Conservation (phyloP, 352 stramenopile species). For the Globisporangium recalcitrans region DNA sequence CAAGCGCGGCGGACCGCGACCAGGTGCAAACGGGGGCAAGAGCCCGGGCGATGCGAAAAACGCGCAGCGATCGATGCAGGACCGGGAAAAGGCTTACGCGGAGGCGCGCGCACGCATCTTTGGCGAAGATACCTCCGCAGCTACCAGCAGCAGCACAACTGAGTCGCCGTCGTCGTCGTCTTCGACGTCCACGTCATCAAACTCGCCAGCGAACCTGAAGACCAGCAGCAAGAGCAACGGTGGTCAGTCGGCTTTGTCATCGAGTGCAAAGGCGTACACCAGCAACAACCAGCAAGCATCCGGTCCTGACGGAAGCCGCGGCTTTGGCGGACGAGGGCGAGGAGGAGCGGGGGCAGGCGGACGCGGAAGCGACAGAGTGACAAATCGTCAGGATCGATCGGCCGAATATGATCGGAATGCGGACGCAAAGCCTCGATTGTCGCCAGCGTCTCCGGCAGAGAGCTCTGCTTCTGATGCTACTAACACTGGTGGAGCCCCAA, state of each 20-base stretch:
- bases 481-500: not conserved
- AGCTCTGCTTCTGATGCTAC: not conserved
- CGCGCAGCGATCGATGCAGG: slow-evolving; percentile 73
- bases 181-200: slow-evolving; percentile 17
- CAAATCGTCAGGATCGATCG: not conserved
- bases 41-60: slow-evolving; percentile 33
- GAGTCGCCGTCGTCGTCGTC: slow-evolving; percentile 23
- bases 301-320: slow-evolving; percentile 51
- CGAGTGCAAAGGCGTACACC: slow-evolving; percentile 12
- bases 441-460: not conserved
- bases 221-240: not conserved
- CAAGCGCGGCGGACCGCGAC: slow-evolving; percentile 39
- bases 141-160: slow-evolving; percentile 18
- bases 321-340: slow-evolving; percentile 25
- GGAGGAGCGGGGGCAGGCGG: not conserved
- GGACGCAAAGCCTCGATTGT: not conserved
- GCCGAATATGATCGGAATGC: not conserved
- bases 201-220: slow-evolving; percentile 4
- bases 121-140: slow-evolving; percentile 48
- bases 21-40: slow-evolving; percentile 29
- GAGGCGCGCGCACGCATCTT: slow-evolving; percentile 94
- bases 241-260: not conserved
- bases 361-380: not conserved
- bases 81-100: slow-evolving; percentile 92
- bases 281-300: slow-evolving; percentile 36